Conservation (phyloP, 1,139 yeast genomes). For the Nematodospora anomalae region DNA sequence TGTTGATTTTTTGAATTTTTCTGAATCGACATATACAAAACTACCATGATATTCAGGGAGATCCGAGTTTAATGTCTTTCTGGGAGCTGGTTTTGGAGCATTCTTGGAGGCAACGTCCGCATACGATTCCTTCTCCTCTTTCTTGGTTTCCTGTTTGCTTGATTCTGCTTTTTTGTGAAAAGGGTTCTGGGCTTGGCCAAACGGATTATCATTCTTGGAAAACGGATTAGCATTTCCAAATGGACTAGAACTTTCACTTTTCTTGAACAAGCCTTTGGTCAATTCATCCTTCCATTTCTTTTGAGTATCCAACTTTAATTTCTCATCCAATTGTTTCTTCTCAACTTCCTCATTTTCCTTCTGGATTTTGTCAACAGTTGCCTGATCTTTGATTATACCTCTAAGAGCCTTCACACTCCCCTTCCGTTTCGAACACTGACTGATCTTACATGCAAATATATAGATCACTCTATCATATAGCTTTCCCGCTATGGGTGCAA, state of each 20-base stretch:
- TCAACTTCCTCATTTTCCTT: conserved; percentile 36
- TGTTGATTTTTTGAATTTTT: conserved; percentile 45
- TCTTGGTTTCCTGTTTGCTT: conserved; percentile 11
- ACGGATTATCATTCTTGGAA: conserved; percentile 14
- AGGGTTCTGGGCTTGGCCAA: conserved; percentile 10
- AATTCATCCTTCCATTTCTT: conserved; percentile 44
- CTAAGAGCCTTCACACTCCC: conserved; percentile 75
- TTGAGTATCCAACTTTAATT: conserved; percentile 41
- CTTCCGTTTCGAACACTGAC: conserved; percentile 61
- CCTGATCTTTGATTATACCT: conserved; percentile 65
- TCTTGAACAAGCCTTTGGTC: conserved; percentile 43
- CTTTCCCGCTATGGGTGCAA: conserved; percentile 71
- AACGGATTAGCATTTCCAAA: conserved; percentile 33
- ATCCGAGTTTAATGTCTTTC: conserved; percentile 16
- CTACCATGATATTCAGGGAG: conserved; percentile 61
- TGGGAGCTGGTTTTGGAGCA: conserved; percentile 13
- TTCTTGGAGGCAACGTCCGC: conserved; percentile 26
- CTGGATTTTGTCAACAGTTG: conserved; percentile 40
- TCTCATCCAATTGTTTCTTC: conserved; percentile 39
- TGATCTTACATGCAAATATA: conserved; percentile 69
- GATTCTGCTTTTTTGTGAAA: conserved; percentile 9
- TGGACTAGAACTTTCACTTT: conserved; percentile 24
- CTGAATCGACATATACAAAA: conserved; percentile 68
- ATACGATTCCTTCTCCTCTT: conserved; percentile 19
- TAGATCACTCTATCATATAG: conserved; percentile 80